These are phyloP conservation scores for Hypoxylon perforatum DNA, from an alignment of 495 filamentous ascomycete species.

Conservation along the genomic window DNA sequence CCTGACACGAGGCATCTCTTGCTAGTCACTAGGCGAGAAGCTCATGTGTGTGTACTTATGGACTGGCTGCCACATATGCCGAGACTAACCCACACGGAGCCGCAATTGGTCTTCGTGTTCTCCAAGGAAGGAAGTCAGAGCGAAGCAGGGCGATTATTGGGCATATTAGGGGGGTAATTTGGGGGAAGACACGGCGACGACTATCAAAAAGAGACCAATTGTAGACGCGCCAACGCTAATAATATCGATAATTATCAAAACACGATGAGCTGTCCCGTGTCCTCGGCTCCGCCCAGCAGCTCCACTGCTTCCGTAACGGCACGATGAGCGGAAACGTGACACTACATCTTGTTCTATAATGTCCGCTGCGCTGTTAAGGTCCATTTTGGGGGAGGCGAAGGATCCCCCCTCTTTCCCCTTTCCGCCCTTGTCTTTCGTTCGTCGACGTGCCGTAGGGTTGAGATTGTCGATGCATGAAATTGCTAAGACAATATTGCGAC, in stretches of 20 bases:
- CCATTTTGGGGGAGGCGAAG: constrained; percentile 12
- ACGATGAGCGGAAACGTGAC: constrained; percentile 21
- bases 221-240: constrained; percentile 36
- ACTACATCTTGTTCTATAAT: constrained; percentile 10
- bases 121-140: not conserved
- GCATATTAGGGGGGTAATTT: constrained; percentile 14
- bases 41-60: constrained; percentile 4
- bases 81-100: constrained; percentile 31
- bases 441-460: constrained; percentile 18
- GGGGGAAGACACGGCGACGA: too few species aligned
- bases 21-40: not conserved
- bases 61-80: constrained; percentile 30
- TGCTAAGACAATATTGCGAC: constrained; percentile 40
- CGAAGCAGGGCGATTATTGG: constrained; percentile 14
- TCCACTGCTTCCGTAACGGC: constrained; percentile 40
- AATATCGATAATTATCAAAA: constrained; percentile 41
- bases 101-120: constrained; percentile 37
- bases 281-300: constrained; percentile 35
- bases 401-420: not conserved
- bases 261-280: constrained; percentile 38
- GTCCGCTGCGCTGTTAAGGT: constrained; percentile 34
- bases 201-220: not conserved
- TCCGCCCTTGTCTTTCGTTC: constrained; percentile 26
- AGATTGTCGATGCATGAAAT: constrained; percentile 7
- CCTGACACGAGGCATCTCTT: constrained; percentile 26